Percentiles rank a stretch among this genome's conserved stretches.
These are phyloP conservation scores for Diplocarpon mali DNA, from an alignment of 2,329 filamentous ascomycete genomes.

Conservation along the genomic window DNA sequence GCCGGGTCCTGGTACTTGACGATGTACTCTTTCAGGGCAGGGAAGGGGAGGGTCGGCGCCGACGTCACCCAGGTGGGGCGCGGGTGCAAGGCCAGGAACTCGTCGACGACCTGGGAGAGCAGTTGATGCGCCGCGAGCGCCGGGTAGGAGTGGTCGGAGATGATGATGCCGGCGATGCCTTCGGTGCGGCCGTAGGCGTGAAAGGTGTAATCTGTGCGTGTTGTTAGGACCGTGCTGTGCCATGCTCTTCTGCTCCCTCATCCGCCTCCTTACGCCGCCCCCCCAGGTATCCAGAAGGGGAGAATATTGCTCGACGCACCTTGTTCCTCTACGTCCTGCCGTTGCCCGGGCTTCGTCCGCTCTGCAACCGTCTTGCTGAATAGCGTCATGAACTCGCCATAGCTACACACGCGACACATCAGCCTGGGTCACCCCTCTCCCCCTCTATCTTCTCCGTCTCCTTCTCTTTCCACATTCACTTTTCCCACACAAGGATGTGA, in stretches of 20 bases:
- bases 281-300: no score
- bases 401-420: slow-evolving; percentile 23
- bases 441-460: background rate
- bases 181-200: slow-evolving; percentile 68
- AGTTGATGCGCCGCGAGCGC: slow-evolving; percentile 75
- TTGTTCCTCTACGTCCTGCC: slow-evolving; percentile 78
- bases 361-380: slow-evolving; percentile 84
- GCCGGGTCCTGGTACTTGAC: slow-evolving; percentile 56
- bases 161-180: slow-evolving; percentile 66
- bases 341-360: slow-evolving; percentile 66
- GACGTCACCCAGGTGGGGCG: slow-evolving; percentile 52
- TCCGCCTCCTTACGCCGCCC: no score
- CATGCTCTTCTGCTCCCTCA: no score
- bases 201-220: slow-evolving; percentile 53
- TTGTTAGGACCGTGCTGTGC: no score
- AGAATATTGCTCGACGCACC: slow-evolving; percentile 32
- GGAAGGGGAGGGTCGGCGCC: slow-evolving; percentile 47
- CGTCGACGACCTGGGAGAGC: slow-evolving; percentile 76
- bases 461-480: background rate
- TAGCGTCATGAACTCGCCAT: slow-evolving; percentile 65
- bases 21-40: slow-evolving; percentile 70
- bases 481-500: background rate
- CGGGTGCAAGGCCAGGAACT: slow-evolving; percentile 71
- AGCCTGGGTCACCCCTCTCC: background rate
- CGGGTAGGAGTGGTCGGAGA: slow-evolving; percentile 66